These are phyloP conservation scores for Trichoderma endophyticum DNA, from an alignment of 2,329 filamentous ascomycete species.

Conservation along the genomic window DNA sequence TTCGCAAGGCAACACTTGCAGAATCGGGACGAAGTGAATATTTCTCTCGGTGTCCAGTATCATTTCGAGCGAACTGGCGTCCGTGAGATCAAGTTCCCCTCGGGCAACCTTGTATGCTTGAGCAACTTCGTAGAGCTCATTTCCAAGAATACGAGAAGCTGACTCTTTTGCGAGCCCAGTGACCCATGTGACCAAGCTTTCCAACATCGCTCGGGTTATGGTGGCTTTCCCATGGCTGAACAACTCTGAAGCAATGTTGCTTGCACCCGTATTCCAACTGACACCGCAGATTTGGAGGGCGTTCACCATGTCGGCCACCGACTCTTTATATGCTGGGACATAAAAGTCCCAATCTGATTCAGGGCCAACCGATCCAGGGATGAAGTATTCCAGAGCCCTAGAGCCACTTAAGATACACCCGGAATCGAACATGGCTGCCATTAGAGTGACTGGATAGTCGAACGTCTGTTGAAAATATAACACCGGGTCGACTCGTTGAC, in stretches of 20 bases:
- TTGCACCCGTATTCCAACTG: conserved; percentile 1
- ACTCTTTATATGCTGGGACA: conserved; percentile 18
- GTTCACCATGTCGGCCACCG: conserved; percentile 17
- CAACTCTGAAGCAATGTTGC: neutral
- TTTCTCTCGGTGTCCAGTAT: neutral
- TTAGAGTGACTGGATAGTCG: conserved; percentile 16
- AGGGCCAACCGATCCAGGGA: neutral
- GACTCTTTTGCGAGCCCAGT: neutral
- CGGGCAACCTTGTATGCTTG: neutral
- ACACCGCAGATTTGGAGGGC: conserved; percentile 15
- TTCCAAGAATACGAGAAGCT: neutral
- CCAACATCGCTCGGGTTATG: neutral
- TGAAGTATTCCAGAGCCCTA: conserved; percentile 17
- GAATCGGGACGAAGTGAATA: neutral
- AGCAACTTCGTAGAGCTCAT: neutral
- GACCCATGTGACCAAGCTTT: neutral
- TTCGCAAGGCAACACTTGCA: neutral
- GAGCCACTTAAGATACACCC: conserved; percentile 15
- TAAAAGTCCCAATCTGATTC: conserved; percentile 17
- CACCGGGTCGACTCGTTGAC: neutral
- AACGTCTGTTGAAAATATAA: conserved; percentile 15
- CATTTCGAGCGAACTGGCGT: neutral
- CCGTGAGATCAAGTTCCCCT: neutral
- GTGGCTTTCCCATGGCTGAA: neutral
- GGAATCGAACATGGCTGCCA: conserved; percentile 18